phyloP scores from a whole-genome alignment of 495 filamentous ascomycete species.

The Podospora didyma region DNA sequence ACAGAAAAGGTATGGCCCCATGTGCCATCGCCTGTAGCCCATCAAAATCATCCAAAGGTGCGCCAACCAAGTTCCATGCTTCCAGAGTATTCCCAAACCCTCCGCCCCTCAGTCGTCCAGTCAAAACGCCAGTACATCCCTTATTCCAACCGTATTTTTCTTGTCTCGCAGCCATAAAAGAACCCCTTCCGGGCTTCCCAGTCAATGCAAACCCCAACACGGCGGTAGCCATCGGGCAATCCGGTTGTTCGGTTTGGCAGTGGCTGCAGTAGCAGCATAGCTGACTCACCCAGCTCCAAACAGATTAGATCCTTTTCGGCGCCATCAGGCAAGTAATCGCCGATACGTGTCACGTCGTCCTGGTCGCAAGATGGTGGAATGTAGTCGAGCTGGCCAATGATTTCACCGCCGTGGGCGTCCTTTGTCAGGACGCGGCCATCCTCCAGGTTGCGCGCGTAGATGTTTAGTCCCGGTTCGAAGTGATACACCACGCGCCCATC shows the following conservation, averaged over 20 bases:
- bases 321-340: conserved; percentile 16
- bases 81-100: no score
- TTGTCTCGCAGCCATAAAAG: conserved; percentile 27
- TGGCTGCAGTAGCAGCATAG: conserved; percentile 25
- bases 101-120: no score
- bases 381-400: conserved; percentile 30
- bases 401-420: conserved; percentile 27
- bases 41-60: no score
- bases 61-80: no score
- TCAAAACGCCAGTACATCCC: not conserved
- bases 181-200: conserved; percentile 25
- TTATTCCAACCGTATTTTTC: conserved; percentile 15
- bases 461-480: conserved; percentile 18
- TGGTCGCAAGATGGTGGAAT: not conserved
- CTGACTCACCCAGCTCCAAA: conserved; percentile 28
- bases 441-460: conserved; percentile 17
- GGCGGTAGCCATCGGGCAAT: conserved; percentile 9
- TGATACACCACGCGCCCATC: conserved; percentile 15
- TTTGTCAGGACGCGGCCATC: conserved; percentile 24
- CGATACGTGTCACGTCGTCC: not conserved
- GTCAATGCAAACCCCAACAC: conserved; percentile 24
- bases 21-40: no score
- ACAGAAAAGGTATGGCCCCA: no score
- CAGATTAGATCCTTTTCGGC: conserved; percentile 24
- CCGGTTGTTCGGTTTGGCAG: not conserved